Evolutionary conservation across 768 basidiomycete genomes (phyloP), one percentile per base, ranked within the genome.

Genomic region (Lentinula aciculospora): DNA sequence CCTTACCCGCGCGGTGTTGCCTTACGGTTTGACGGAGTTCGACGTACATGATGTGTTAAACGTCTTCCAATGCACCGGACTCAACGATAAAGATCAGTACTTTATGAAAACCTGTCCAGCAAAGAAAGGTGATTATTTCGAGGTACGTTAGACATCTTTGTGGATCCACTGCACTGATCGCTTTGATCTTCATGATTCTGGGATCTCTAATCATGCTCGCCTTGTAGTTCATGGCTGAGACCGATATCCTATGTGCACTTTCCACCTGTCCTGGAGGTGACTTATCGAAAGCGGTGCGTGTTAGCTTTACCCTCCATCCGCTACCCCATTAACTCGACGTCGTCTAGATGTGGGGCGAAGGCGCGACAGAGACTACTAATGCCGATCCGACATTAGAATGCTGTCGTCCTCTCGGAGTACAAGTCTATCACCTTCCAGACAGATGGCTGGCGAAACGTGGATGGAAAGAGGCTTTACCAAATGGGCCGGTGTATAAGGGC

Each of bases 91-190:
- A 45, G 64, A 64, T 46, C 59, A 64, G 45, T 65, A 65, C 49
- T 65, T 61, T 37, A 65, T 65, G 64, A 65, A 64, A 48, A 60
- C 64, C 23, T 65, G 64, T 56, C 64, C 64, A 28, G 64, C 64
- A 34, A 56, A 48, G 45, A 61, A 60, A 27, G 64, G 59, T 13
- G 60, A 62, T 57, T 64, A 64, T 56, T 50, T 65, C 25, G 60
- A 61, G 56, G 60, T 61, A n/a, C 21, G 21, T 8, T 39, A 17
- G 32, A 34, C 32, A 40, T 19, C n/a, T 40, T 40, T n/a, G n/a
- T n/a, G n/a, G n/a, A n/a, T n/a, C n/a, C n/a, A n/a, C n/a, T n/a
- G n/a, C n/a, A n/a, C 32, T 13, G 25, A 27, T 21, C 45, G 45
- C 25, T 23, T 21, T 27, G 12, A n/a, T 12, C 15, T 48, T 48